These are phyloP conservation scores for Mycena chlorophos DNA, from an alignment of 768 basidiomycete species.

Conservation along the genomic window DNA sequence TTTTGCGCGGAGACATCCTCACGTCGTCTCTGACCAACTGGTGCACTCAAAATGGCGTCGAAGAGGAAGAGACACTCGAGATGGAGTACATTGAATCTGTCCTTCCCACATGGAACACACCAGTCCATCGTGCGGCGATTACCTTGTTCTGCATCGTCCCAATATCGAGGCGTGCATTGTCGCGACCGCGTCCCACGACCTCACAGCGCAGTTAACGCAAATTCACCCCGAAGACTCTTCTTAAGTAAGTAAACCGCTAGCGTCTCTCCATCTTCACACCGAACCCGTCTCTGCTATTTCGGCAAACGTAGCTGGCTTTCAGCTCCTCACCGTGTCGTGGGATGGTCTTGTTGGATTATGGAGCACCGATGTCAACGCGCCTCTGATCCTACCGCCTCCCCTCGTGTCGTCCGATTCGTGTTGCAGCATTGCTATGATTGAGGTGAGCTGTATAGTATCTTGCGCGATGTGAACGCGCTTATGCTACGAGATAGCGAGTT, in stretches of 20 bases:
- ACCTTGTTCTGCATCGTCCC: constrained; percentile 64
- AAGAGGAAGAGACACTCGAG: constrained; percentile 89
- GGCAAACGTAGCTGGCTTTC: constrained; percentile 52
- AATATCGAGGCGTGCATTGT: constrained; percentile 40
- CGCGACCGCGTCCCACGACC: constrained; percentile 78
- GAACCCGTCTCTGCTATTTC: constrained; percentile 74
- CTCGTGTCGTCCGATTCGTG: too few species aligned
- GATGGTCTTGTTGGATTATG: constrained; percentile 84
- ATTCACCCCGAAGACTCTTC: constrained; percentile 31
- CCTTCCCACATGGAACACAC: constrained; percentile 59
- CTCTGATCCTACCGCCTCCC: too few species aligned
- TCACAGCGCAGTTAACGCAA: constrained; percentile 62
- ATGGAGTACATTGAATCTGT: constrained; percentile 91
- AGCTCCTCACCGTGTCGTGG: constrained; percentile 84
- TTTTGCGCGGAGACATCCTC: constrained; percentile 81
- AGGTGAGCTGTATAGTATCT: too few species aligned
- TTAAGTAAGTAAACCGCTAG: constrained; percentile 44
- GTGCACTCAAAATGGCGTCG: constrained; percentile 67
- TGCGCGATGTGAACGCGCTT: too few species aligned
- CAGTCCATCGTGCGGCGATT: constrained; percentile 64
- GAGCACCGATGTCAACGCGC: constrained; percentile 63
- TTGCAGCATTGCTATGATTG: too few species aligned
- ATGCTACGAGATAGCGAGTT: too few species aligned
- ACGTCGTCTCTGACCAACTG: constrained; percentile 71
- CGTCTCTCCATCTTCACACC: constrained; percentile 83